Base-by-base conservation (phyloP, 176 grass and related monocot genomes). In the Thalia dealbata region DNA sequence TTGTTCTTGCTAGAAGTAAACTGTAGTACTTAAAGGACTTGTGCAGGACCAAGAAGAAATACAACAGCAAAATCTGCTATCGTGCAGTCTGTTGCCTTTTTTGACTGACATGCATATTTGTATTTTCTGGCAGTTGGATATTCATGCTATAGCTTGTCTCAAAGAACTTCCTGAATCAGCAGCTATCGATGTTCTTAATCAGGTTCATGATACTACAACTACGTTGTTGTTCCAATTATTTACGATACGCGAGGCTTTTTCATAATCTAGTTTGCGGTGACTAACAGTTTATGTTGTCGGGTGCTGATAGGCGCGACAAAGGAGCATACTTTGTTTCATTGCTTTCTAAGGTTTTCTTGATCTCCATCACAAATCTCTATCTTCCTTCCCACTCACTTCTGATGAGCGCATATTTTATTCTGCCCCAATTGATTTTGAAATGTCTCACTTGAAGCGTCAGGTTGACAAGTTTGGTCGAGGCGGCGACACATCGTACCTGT, bases 281-380 rank as follows among this genome's bases (percentile, higher is more conserved):
- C 60, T 85, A 73, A n/a, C 86, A 91, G 88, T 96, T 96, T 78
- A 83, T 96, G 78, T 82, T 96, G 79, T 74, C 91, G 45, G 91
- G 88, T 67, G 45, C 70, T 30, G 76, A 88, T 72, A 96, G 88
- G 79, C 83, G 41, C 44, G 84, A 86, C 79, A 96, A 96, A 84
- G 78, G 76, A 84, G 81, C 87, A 63, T 91, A 84, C 80, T 91
- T 96, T 54, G 54, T 77, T 82, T 96, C 91, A 61, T 82, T 96
- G 78, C 61, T 91, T 76, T 78, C 88, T 70, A 96, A 91, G 88
- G 91, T 90, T 69, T 25, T 71, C 72, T 78, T 25, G 74, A 6
- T 24, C n/a, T 72, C 23, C 22, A n/a, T 26, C 14, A 51, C 6
- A 14, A 32, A 7, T 48, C 14, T 71, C 13, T 16, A 61, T 14